These are phyloP conservation scores for Neurospora tetrasperma DNA, from an alignment of 495 filamentous ascomycete species.

Conservation along the genomic window DNA sequence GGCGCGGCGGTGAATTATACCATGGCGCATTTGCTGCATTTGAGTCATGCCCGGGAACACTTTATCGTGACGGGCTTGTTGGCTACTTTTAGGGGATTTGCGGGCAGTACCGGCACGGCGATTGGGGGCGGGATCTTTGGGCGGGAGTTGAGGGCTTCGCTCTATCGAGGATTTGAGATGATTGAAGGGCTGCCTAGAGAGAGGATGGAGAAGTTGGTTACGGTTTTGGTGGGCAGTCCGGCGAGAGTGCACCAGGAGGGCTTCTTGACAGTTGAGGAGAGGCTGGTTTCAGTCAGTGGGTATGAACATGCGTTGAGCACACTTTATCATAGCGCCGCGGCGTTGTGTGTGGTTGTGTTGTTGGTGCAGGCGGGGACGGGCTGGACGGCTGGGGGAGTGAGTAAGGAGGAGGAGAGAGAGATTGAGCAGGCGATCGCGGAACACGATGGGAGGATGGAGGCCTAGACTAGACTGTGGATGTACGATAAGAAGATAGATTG, in stretches of 20 bases:
- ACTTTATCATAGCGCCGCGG: conserved; percentile 48
- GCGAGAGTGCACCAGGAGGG: conserved; percentile 41
- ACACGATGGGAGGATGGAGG: conserved; percentile 21
- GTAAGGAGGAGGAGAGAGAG: conserved; percentile 20
- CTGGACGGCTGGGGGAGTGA: conserved; percentile 37
- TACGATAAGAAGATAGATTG: too few relatives aligned
- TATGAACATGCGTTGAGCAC: conserved; percentile 50
- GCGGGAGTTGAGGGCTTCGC: conserved; percentile 42
- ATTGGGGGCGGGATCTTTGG: conserved; percentile 68
- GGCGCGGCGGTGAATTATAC: conserved; percentile 68
- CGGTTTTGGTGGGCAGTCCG: conserved; percentile 57
- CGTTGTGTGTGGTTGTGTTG: conserved; percentile 43
- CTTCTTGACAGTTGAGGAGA: conserved; percentile 41
- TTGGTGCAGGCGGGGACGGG: conserved; percentile 59
- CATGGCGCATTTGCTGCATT: conserved; percentile 61
- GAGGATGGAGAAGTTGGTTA: conserved; percentile 44
- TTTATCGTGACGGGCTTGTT: conserved; percentile 62
- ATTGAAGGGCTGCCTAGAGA: conserved; percentile 31
- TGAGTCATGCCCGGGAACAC: conserved; percentile 50
- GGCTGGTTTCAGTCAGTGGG: conserved; percentile 47
- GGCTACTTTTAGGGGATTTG: conserved; percentile 64
- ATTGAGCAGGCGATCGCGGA: conserved; percentile 16
- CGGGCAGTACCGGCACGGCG: conserved; percentile 63
- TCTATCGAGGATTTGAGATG: conserved; percentile 47
- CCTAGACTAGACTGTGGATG: not conserved